phyloP scores from a whole-genome alignment of 2,329 filamentous ascomycete genomes.

The Lecanicillium sp. region DNA sequence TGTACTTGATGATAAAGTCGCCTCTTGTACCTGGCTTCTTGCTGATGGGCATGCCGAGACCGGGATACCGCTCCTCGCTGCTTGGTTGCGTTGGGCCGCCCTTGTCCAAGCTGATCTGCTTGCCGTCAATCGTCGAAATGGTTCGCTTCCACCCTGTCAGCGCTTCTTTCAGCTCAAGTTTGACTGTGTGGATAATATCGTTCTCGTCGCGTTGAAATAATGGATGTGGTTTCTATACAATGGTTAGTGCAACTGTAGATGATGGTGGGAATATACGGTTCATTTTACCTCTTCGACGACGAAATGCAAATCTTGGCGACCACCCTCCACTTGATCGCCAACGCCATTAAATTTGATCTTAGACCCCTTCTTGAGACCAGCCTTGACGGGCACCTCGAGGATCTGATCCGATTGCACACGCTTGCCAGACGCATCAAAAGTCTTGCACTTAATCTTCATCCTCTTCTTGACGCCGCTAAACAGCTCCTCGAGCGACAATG shows the following conservation, averaged over 20 bases:
- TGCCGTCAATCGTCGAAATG: slow-evolving; percentile 89
- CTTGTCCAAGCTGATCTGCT: slow-evolving; percentile 72
- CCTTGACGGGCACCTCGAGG: slow-evolving; percentile 90
- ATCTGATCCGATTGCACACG: slow-evolving; percentile 82
- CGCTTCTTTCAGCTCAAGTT: slow-evolving; percentile 85
- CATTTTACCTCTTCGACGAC: slow-evolving; percentile 85
- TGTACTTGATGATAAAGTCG: slow-evolving; percentile 82
- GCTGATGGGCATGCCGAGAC: slow-evolving; percentile 86
- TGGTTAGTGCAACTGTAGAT: slow-evolving; percentile 28
- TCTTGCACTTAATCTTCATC: slow-evolving; percentile 97
- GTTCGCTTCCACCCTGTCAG: slow-evolving; percentile 88
- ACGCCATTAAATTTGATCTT: slow-evolving; percentile 98
- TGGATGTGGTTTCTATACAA: slow-evolving; percentile 69
- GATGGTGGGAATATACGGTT: too few species aligned
- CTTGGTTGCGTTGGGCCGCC: slow-evolving; percentile 79
- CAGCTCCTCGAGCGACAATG: slow-evolving; percentile 78
- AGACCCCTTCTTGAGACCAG: slow-evolving; percentile 88
- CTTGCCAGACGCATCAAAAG: slow-evolving; percentile 79
- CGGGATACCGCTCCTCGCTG: slow-evolving; percentile 72
- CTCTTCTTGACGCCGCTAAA: slow-evolving; percentile 87
- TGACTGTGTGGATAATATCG: slow-evolving; percentile 70
- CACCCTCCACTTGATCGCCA: slow-evolving; percentile 95
- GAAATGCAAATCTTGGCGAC: slow-evolving; percentile 91
- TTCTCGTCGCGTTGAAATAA: slow-evolving; percentile 82
- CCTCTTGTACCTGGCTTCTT: slow-evolving; percentile 82